These are phyloP conservation scores for Microcyclosporella mali DNA, from an alignment of 2,329 filamentous ascomycete species.

Conservation along the genomic window DNA sequence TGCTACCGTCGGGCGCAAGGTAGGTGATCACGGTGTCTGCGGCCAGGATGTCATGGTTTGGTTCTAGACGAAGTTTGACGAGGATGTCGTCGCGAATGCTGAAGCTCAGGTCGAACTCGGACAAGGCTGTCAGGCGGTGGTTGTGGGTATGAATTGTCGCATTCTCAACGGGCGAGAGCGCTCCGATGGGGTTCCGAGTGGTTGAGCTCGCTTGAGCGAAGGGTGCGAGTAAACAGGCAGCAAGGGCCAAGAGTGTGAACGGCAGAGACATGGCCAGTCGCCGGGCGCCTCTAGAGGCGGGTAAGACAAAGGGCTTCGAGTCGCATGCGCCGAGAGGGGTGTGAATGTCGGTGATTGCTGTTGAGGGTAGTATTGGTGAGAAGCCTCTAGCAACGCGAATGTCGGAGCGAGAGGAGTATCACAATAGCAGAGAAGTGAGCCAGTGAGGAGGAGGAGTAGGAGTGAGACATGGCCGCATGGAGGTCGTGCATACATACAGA, in stretches of 20 bases:
- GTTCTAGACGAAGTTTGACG: constrained; percentile 74
- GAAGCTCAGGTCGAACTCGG: constrained; percentile 81
- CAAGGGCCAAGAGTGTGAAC: constrained; percentile 13
- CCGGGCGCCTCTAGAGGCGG: not conserved
- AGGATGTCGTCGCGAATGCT: constrained; percentile 59
- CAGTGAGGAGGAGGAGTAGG: too few species aligned
- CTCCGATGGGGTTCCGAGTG: constrained; percentile 68
- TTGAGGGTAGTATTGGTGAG: too few species aligned
- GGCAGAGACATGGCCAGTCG: constrained; percentile 17
- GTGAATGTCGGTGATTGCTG: too few species aligned
- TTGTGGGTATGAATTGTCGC: constrained; percentile 71
- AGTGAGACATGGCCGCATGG: too few species aligned
- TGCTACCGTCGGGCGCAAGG: constrained; percentile 63
- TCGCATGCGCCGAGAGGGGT: too few species aligned
- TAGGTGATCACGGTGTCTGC: constrained; percentile 69
- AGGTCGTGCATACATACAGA: too few species aligned
- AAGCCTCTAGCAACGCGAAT: too few species aligned
- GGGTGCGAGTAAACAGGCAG: constrained; percentile 16
- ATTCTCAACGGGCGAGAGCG: constrained; percentile 67
- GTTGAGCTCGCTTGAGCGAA: constrained; percentile 46
- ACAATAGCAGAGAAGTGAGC: too few species aligned
- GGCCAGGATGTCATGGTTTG: constrained; percentile 83
- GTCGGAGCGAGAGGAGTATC: too few species aligned
- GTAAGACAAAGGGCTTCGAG: not conserved
- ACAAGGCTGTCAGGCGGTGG: constrained; percentile 71